Conservation (phyloP, 768 basidiomycete genomes). For the Suillus variegatus region DNA sequence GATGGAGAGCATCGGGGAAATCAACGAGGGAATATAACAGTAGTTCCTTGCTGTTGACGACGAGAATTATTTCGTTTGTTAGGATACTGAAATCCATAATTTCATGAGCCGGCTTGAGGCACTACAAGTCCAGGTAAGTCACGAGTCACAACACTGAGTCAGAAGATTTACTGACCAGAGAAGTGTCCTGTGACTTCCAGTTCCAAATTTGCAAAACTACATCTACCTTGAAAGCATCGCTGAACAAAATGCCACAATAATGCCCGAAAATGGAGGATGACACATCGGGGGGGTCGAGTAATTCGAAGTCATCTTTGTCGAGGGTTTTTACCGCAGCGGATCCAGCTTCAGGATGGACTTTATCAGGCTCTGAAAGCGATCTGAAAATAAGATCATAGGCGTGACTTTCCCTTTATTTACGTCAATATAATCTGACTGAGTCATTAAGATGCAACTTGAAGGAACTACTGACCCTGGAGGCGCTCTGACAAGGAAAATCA, state of each 20-base stretch:
- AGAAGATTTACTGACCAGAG: not conserved
- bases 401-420: not conserved
- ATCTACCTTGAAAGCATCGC: not conserved
- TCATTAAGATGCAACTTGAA: not conserved
- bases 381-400: not conserved
- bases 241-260: not conserved
- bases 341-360: slow-evolving; percentile 19
- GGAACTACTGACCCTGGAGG: not conserved
- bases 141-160: not conserved
- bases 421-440: not conserved
- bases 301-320: not conserved
- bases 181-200: not conserved
- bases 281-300: not conserved
- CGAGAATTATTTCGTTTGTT: not conserved
- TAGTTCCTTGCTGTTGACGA: not conserved
- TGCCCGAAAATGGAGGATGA: not conserved
- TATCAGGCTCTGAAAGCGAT: not conserved
- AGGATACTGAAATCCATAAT: not conserved
- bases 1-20: not conserved
- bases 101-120: not conserved
- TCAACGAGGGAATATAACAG: not conserved
- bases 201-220: not conserved
- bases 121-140: not conserved
- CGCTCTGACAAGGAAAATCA: not conserved
- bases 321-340: not conserved